Conservation (phyloP, 169 alveolate species). For the Plasmodium cynomolgi region DNA sequence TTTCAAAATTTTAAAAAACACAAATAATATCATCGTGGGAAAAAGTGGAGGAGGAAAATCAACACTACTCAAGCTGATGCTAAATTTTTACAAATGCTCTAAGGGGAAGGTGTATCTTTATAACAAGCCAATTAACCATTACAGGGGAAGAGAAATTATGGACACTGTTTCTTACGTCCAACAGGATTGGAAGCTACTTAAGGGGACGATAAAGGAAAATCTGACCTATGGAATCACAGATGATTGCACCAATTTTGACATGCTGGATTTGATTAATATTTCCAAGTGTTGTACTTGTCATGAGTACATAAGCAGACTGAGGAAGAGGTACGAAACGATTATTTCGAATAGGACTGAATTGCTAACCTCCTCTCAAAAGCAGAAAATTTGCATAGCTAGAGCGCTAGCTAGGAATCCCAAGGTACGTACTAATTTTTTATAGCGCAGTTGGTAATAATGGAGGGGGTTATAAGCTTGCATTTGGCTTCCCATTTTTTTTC, state of each 20-base stretch:
- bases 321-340: slow-evolving; percentile 51
- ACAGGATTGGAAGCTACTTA: slow-evolving; percentile 46
- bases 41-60: slow-evolving; percentile 69
- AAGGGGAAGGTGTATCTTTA: slow-evolving; percentile 47
- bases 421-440: background rate
- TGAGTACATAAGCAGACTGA: slow-evolving; percentile 44
- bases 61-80: slow-evolving; percentile 25
- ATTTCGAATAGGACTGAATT: slow-evolving; percentile 37
- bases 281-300: slow-evolving; percentile 60
- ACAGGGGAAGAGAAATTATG: slow-evolving; percentile 16
- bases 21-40: slow-evolving; percentile 46
- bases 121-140: slow-evolving; percentile 25
- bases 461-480: background rate
- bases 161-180: slow-evolving; percentile 29
- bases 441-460: background rate
- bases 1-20: slow-evolving; percentile 27
- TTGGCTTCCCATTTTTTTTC: background rate
- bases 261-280: slow-evolving; percentile 33
- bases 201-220: slow-evolving; percentile 48
- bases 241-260: slow-evolving; percentile 29
- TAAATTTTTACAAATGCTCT: slow-evolving; percentile 47
- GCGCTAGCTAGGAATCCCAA: slow-evolving; percentile 79
- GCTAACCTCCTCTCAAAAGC: slow-evolving; percentile 88
- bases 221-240: slow-evolving; percentile 18
- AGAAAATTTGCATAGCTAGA: slow-evolving; percentile 86